Evolutionary conservation across 2,329 filamentous ascomycete species (phyloP).

Genomic region (Bipolaris bicolor): DNA sequence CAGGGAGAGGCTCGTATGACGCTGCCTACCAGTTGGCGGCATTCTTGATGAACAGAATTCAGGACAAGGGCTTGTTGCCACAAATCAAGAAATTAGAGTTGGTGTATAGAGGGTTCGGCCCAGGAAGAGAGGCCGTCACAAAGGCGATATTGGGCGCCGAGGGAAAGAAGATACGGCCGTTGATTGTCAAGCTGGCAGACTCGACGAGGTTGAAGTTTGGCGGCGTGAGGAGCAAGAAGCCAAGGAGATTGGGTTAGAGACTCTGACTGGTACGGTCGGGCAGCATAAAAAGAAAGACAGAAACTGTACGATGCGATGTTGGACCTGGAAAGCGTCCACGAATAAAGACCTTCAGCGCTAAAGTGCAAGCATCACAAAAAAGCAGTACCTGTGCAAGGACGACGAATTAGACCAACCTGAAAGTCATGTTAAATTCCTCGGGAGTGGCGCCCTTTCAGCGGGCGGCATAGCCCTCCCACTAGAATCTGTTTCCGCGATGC

Average conservation of each 20-base stretch:
- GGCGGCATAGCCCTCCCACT: slow-evolving; percentile 52
- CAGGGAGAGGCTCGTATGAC: slow-evolving; percentile 81
- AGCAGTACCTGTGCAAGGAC: slow-evolving; percentile 3
- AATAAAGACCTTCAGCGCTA: background rate
- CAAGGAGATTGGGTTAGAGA: slow-evolving; percentile 74
- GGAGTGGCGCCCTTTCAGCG: slow-evolving; percentile 54
- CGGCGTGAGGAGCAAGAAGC: slow-evolving; percentile 83
- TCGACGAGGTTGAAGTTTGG: slow-evolving; percentile 93
- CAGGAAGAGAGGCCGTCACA: slow-evolving; percentile 83
- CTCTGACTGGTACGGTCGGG: background rate
- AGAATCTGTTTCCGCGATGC: slow-evolving; percentile 51
- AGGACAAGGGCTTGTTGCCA: slow-evolving; percentile 77
- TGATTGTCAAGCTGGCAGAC: slow-evolving; percentile 83
- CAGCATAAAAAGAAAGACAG: background rate
- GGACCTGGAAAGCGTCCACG: background rate
- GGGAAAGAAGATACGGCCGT: slow-evolving; percentile 73
- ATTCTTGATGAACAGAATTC: slow-evolving; percentile 81
- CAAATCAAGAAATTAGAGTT: slow-evolving; percentile 81
- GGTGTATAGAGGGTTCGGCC: slow-evolving; percentile 82
- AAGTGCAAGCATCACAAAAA: slow-evolving; percentile 3
- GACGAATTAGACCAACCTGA: slow-evolving; percentile 10
- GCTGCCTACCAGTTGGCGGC: slow-evolving; percentile 88
- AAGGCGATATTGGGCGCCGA: slow-evolving; percentile 90
- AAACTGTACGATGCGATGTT: slow-evolving; percentile 1
- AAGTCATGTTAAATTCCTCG: slow-evolving; percentile 46